Conservation (phyloP, 164 flowering plant species). For the Sedum album region DNA sequence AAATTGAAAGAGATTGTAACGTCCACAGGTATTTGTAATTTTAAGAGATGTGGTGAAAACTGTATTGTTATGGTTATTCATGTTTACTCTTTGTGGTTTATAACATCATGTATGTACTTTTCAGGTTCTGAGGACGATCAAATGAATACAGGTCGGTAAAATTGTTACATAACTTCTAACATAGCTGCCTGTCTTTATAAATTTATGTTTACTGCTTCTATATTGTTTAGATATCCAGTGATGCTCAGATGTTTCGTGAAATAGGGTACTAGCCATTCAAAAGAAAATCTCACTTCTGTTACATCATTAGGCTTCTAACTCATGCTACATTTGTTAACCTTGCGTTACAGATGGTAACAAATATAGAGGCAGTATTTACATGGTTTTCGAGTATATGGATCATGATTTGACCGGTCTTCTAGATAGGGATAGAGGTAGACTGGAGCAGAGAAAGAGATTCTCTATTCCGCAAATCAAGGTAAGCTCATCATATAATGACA, state of each 20-base stretch:
- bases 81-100: not conserved
- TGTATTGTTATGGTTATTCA: not conserved
- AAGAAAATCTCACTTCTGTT: not conserved
- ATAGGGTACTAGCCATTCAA: not conserved
- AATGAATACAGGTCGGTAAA: not conserved
- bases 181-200: not conserved
- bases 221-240: not conserved
- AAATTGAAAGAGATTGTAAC: not conserved
- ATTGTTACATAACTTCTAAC: not conserved
- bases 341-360: slow-evolving; percentile 56
- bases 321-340: not conserved
- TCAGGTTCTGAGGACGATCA: not conserved
- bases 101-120: not conserved
- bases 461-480: slow-evolving; percentile 93
- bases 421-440: too few relatives aligned
- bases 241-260: not conserved
- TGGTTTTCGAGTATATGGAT: slow-evolving; percentile 99
- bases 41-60: not conserved
- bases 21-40: not conserved
- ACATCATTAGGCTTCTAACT: not conserved
- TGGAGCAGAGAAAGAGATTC: slow-evolving; percentile 89
- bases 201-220: not conserved
- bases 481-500: slow-evolving; percentile 11
- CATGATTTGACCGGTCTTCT: slow-evolving; percentile 95
- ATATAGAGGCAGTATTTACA: slow-evolving; percentile 79